Base-by-base conservation (phyloP, 805 yeast genomes). In the Teunomyces stri region DNA sequence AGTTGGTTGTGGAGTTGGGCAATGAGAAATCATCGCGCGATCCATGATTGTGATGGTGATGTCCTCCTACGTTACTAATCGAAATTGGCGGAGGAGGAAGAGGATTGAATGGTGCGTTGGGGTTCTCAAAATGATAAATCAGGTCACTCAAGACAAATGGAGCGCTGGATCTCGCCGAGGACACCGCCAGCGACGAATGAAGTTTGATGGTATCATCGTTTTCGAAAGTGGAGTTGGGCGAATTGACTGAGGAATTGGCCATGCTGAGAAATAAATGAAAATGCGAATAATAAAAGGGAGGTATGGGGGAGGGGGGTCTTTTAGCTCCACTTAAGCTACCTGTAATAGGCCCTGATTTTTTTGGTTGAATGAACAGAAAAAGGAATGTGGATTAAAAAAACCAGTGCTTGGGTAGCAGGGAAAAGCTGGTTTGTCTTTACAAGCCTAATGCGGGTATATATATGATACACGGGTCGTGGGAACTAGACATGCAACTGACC, bases 51-150 rank as follows among this genome's bases (percentile, higher is more conserved):
- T 46, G 34, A 27, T 47, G 41, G 42, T 40, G 38, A 25, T 35
- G 38, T 20, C 22, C 22, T 12, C 22, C 13, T 27, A 15, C 20
- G 10, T 39, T 40, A 39, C 31, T 38, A 44, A 46, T 40, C 39
- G 48, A 39, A 21, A 58, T 52, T 29, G 57, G 54, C 12, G 63
- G 63, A 13, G 63, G 63, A 4, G 60, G 62, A 21, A 56, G 42
- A 6, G 61, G 59, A 43, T 48, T 48, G 45, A 54, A 54, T 11
- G 51, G 46, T n/a, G 28, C 48, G 31, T 39, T 47, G 21, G 43
- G 40, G 29, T 37, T 37, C 20, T 54, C 55, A 37, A 48, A 52
- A 28, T 48, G 54, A 35, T 46, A 52, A 30, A 48, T 30, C 44
- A 47, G 57, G 43, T 47, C 51, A 34, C 38, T 51, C 34, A 45